These are phyloP conservation scores for Yamadazyma phyllophila DNA, from an alignment of 805 yeast genomes.

Conservation along the genomic window DNA sequence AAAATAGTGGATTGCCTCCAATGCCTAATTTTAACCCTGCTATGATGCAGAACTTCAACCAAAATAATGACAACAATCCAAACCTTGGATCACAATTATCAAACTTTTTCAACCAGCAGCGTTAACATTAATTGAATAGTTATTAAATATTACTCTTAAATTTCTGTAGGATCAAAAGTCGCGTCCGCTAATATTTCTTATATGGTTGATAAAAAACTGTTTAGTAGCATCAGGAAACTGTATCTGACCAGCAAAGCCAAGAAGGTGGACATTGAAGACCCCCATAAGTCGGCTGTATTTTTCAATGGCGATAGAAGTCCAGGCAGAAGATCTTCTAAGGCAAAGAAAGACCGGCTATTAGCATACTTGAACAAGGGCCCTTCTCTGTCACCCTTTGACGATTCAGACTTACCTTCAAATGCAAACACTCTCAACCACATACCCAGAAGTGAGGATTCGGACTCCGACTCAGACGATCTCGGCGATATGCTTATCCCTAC, in stretches of 20 bases:
- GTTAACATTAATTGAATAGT: slow-evolving; percentile 1
- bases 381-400: not conserved
- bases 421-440: not conserved
- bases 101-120: slow-evolving; percentile 25
- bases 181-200: no score
- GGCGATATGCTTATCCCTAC: slow-evolving; percentile 3
- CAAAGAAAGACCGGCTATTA: not conserved
- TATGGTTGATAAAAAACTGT: no score
- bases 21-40: slow-evolving; percentile 1
- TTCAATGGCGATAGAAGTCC: not conserved
- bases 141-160: not conserved
- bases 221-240: not conserved
- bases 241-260: not conserved
- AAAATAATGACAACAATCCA: slow-evolving; percentile 18
- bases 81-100: slow-evolving; percentile 40
- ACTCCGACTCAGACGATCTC: slow-evolving; percentile 2
- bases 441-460: not conserved
- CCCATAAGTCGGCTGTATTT: not conserved
- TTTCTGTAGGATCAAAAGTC: not conserved
- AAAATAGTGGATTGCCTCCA: slow-evolving; percentile 1
- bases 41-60: slow-evolving; percentile 5
- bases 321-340: not conserved
- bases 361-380: not conserved
- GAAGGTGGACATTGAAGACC: not conserved
- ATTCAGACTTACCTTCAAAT: not conserved